phyloP scores from a whole-genome alignment of 331 rosid genomes.

The Ulmus americana region DNA sequence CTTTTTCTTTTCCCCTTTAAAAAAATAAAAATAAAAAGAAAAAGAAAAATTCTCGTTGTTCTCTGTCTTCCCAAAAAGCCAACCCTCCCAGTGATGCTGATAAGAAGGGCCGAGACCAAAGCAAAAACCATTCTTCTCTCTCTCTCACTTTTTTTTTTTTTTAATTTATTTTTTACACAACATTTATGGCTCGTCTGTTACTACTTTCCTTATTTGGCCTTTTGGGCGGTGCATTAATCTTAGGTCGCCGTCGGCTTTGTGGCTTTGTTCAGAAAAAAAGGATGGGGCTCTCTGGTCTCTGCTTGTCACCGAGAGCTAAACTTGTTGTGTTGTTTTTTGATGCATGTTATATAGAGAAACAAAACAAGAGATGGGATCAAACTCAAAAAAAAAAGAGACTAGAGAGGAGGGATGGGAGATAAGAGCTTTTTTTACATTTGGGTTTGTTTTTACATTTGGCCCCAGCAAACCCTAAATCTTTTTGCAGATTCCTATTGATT shows the following conservation, averaged over 20 bases:
- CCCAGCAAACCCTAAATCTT: slow-evolving; percentile 18
- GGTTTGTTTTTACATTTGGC: neutral
- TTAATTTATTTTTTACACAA: neutral
- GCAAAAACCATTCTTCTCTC: neutral
- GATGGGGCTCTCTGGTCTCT: slow-evolving; percentile 5
- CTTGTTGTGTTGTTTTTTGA: slow-evolving; percentile 1
- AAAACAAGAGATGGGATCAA: slow-evolving; percentile 1
- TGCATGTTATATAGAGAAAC: slow-evolving; percentile 28
- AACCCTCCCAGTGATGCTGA: neutral
- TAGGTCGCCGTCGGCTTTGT: slow-evolving; percentile 19
- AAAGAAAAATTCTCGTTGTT: neutral
- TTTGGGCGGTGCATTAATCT: slow-evolving; percentile 3
- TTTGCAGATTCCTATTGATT: slow-evolving; percentile 1
- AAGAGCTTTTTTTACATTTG: neutral
- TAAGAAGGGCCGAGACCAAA: neutral
- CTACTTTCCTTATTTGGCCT: slow-evolving; percentile 14
- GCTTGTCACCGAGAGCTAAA: slow-evolving; percentile 24
- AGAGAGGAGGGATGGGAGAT: slow-evolving; percentile 6
- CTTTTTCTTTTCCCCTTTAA: neutral
- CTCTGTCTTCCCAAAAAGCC: slow-evolving; percentile 19
- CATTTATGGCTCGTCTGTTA: neutral
- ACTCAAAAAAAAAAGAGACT: neutral
- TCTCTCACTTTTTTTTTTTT: slow-evolving; percentile 5
- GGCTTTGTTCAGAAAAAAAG: slow-evolving; percentile 5
- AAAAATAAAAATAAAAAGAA: neutral